Base-by-base conservation (phyloP, 1,284 basidiomycete genomes). In the Irpex sp. region DNA sequence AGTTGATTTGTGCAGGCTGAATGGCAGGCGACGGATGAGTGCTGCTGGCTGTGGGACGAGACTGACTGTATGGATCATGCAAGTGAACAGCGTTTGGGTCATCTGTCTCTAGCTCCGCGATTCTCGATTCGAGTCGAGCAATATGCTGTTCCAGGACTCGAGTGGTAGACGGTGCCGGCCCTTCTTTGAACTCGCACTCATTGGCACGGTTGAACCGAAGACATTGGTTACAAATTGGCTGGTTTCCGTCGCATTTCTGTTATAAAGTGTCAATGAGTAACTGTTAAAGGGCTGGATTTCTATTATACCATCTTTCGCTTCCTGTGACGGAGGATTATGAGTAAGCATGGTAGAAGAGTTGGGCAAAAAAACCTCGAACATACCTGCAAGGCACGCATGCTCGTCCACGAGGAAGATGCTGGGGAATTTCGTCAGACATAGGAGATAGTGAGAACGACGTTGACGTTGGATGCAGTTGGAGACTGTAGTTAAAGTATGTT, bases 161-260 rank as follows among this genome's bases (percentile, higher is more conserved):
- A 6, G 67, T 58, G 9, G 62, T 66, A 3, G 67, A 65, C 8
- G 65, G 65, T 9, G 55, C 52, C 6, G 64, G 40, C 13, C 62
- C 59, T 36, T 68, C 67, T 52, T 38, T 66, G 57, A 54, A 68
- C 37, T 68, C 63, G 58, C 67, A 68, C 64, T 66, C 67, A 9
- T 61, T 40, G 11, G 60, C 65, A 11, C 77, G 70, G 51, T 62
- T 63, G 3, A 73, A 73, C n/a, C 67, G 67, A 13, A 60, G 8
- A 49, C 67, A 68, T 54, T 66, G 67, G 54, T 66, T 66, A 56
- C 67, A 68, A 5, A 26, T 62, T 7, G 67, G 67, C 55, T 65
- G 64, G 48, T 64, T 66, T 7, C 67, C 67, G 58, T 68, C 67
- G 48, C 67, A 68, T 62, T 64, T 66, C 67, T 68, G 55, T 9